Base-by-base conservation (phyloP, 768 basidiomycete genomes). In the Phlebiopsis flavidoalba region DNA sequence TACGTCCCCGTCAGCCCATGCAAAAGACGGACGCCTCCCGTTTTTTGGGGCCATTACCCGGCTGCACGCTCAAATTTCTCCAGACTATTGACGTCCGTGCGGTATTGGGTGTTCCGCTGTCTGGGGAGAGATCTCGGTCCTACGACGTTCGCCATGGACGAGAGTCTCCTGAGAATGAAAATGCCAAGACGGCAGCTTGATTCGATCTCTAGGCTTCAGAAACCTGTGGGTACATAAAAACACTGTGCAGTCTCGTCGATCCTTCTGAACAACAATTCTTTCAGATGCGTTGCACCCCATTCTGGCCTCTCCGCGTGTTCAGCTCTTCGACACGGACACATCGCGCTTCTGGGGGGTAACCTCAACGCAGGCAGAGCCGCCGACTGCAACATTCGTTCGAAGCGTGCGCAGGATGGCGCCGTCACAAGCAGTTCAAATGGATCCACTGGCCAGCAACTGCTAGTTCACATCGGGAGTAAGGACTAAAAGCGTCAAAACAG, bases 401-500 rank as follows among this genome's bases (percentile, higher is more conserved):
- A 92, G 89, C 31, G 95, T n/a, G n/a, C 95, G 3, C 97, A 99
- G 67, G 93, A 97, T 61, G 87, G 89, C 17, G 82, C 87, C 1
- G 83, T 98, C 24, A 87, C 85, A 48, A n/a, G 82, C 89, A 1
- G 71, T 96, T 5, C 88, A 96, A n/a, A 69, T 99, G 95, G 94
- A 83, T 98, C 7, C 86, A n/a, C 93, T 3, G 91, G 95, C 3
- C 96, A 99, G 70, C 93, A 95, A 8, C 74, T 99, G 12, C 76
- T 99, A 51, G 81, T 98, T n/a, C 62, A 95, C 87, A 36, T 92
- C 91, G 2, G 91, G 94, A 21, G 91, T n/a, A n/a, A 89, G 63
- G 97, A 98, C 70, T n/a, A 99, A 99, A 71, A 91, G 93, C 66
- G 82, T 99, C 61, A 98, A n/a, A 98, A 95, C 95, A 99, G 95